Base-by-base conservation (phyloP, 768 basidiomycete genomes). In the Serpula lacrymans region DNA sequence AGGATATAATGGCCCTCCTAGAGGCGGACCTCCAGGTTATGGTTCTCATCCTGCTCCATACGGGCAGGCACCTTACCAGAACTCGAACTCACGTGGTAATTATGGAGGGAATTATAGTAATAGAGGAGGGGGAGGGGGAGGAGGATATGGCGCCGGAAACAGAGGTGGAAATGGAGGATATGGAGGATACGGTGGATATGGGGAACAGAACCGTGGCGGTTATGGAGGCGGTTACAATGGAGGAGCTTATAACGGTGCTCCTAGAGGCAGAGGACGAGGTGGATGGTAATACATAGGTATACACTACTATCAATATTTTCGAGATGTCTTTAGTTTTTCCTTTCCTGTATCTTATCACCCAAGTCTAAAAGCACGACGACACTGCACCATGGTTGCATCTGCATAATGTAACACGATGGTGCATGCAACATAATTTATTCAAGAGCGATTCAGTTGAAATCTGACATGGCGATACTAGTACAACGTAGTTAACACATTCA, bases 261-360 rank as follows among this genome's bases (percentile, higher is more conserved):
- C 62, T 3, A 52, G 77, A 41, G 75, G 75, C 21, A 64, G 79
- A 51, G 80, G 76, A 8, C 65, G 78, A 27, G 72, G 74, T 32
- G 59, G 65, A 18, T 70, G 74, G 61, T 69, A 66, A 64, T 35
- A 50, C 53, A 55, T 50, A 8, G 16, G 51, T 49, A 55, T 59
- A 36, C 48, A 22, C 10, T 9, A 29, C 27, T 29, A 9, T 29
- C n/a, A 9, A 9, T n/a, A 28, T 28, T 28, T 28, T 28, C 9
- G 9, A 9, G n/a, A 28, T 33, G 31, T 33, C n/a, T 18, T 33
- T 33, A 18, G n/a, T 18, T 33, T 33, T 18, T n/a, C n/a, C n/a
- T n/a, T n/a, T n/a, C n/a, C n/a, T n/a, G n/a, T n/a, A n/a, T n/a
- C n/a, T n/a, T n/a, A n/a, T n/a, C n/a, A n/a, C n/a, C n/a, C n/a